These are phyloP conservation scores for Kappamyces sp. DNA, from an alignment of 192 early-diverging fungal genomes.

Conservation along the genomic window DNA sequence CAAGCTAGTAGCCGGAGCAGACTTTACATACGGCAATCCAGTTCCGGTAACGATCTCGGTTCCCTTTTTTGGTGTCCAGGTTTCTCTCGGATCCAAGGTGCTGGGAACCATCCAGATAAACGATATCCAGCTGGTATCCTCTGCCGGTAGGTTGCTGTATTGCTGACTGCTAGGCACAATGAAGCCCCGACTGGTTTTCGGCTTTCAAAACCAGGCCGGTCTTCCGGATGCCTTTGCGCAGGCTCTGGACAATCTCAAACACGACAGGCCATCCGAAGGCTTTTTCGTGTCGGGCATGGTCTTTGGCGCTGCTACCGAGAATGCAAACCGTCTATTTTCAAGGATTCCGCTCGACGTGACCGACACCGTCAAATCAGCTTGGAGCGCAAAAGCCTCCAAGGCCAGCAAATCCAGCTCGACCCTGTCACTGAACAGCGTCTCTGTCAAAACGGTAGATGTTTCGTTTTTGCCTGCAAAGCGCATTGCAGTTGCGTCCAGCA, in stretches of 20 bases:
- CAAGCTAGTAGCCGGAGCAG: slow-evolving; percentile 11
- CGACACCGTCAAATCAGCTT: no score
- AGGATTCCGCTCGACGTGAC: neutral
- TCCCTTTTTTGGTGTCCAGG: slow-evolving; percentile 17
- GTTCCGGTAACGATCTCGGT: slow-evolving; percentile 25
- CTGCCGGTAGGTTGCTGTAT: slow-evolving; percentile 1
- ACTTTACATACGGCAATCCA: slow-evolving; percentile 24
- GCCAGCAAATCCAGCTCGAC: slow-evolving; percentile 3
- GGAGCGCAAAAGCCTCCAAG: neutral
- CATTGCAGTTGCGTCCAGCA: neutral
- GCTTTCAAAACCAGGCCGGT: slow-evolving; percentile 16
- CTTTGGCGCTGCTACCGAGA: slow-evolving; percentile 21
- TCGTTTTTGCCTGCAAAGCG: slow-evolving; percentile 14
- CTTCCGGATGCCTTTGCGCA: slow-evolving; percentile 25
- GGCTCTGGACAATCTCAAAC: slow-evolving; percentile 20
- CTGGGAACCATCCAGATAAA: slow-evolving; percentile 17
- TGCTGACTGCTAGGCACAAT: slow-evolving; percentile 1
- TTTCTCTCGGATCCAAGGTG: slow-evolving; percentile 8
- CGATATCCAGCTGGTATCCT: slow-evolving; percentile 20
- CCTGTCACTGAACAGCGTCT: slow-evolving; percentile 5
- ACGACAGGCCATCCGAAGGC: slow-evolving; percentile 7
- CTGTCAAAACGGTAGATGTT: slow-evolving; percentile 19
- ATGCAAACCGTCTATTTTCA: slow-evolving; percentile 20
- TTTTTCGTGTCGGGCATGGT: slow-evolving; percentile 17
- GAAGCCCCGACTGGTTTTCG: slow-evolving; percentile 12